Conservation (phyloP, 2,329 filamentous ascomycete species). For the Fusarium sarcochroum region DNA sequence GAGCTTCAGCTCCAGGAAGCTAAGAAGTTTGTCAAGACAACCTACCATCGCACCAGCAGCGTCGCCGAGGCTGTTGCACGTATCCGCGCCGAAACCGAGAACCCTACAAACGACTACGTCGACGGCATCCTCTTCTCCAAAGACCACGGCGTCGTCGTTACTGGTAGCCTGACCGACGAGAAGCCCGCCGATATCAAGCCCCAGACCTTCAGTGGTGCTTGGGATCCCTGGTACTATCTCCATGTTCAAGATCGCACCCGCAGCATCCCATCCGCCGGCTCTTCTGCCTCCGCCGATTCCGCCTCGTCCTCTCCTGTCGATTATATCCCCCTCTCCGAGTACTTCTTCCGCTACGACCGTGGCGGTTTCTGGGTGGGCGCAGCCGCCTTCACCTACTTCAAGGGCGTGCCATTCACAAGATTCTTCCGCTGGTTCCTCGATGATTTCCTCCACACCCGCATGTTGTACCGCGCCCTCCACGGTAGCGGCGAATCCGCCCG, state of each 20-base stretch:
- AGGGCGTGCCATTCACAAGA: slow-evolving; percentile 73
- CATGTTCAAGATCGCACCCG: slow-evolving; percentile 67
- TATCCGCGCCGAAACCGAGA: slow-evolving; percentile 60
- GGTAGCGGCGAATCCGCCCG: slow-evolving; percentile 74
- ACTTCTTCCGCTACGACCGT: slow-evolving; percentile 83
- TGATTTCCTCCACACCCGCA: slow-evolving; percentile 80
- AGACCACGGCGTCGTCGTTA: slow-evolving; percentile 70
- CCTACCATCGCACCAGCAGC: slow-evolving; percentile 65
- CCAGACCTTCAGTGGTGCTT: slow-evolving; percentile 72
- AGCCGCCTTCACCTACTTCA: slow-evolving; percentile 77
- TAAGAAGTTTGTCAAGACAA: slow-evolving; percentile 68
- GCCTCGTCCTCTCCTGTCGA: slow-evolving; percentile 57
- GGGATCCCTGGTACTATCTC: slow-evolving; percentile 82
- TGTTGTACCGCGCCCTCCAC: slow-evolving; percentile 81
- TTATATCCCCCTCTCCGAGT: slow-evolving; percentile 77
- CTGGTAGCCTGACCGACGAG: slow-evolving; percentile 68
- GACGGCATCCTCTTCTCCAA: slow-evolving; percentile 76
- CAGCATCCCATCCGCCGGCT: slow-evolving; percentile 38
- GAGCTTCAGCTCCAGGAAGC: slow-evolving; percentile 72
- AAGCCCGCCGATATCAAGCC: slow-evolving; percentile 49
- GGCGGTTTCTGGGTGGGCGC: slow-evolving; percentile 81
- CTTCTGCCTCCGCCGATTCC: slow-evolving; percentile 29
- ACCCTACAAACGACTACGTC: slow-evolving; percentile 70
- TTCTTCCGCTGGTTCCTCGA: slow-evolving; percentile 78
- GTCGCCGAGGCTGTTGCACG: slow-evolving; percentile 55